Conservation (phyloP, 2,329 filamentous ascomycete species). For the Zasmidium angulare region DNA sequence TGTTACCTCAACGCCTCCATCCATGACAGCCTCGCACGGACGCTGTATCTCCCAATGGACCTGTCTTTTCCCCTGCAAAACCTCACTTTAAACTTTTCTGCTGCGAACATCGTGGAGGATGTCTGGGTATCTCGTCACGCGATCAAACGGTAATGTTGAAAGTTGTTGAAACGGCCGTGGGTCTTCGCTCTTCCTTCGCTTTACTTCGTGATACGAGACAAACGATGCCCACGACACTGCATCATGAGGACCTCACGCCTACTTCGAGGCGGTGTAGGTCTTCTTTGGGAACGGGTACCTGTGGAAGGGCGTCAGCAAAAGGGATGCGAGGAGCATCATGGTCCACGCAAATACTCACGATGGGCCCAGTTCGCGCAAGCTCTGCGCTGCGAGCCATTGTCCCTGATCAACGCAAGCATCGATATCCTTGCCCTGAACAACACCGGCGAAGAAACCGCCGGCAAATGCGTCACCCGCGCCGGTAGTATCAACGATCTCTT, state of each 20-base stretch:
- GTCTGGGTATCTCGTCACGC: slow-evolving; percentile 30
- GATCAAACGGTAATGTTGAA: slow-evolving; percentile 22
- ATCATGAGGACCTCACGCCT: neutral
- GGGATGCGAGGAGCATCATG: neutral
- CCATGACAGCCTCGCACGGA: neutral
- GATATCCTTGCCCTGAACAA: slow-evolving; percentile 80
- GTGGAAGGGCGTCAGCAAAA: slow-evolving; percentile 14
- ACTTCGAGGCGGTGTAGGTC: slow-evolving; percentile 33
- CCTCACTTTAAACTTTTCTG: neutral
- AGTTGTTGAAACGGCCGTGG: slow-evolving; percentile 35
- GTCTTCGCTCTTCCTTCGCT: neutral
- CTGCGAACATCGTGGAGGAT: slow-evolving; percentile 31
- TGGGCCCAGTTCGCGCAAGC: slow-evolving; percentile 92
- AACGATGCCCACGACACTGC: no score
- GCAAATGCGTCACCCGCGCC: slow-evolving; percentile 96
- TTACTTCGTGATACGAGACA: neutral
- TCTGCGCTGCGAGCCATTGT: slow-evolving; percentile 91
- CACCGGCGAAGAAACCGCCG: slow-evolving; percentile 85
- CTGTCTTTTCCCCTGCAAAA: no score
- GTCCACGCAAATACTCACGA: slow-evolving; percentile 66
- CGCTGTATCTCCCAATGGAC: neutral
- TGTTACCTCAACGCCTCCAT: neutral
- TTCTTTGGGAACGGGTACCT: slow-evolving; percentile 41
- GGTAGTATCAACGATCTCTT: slow-evolving; percentile 91
- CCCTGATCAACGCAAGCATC: slow-evolving; percentile 83